Evolutionary conservation across 202 grass and related monocot species (phyloP), one percentile per base, ranked within the genome.

Genomic region (Alloteropsis angusta): DNA sequence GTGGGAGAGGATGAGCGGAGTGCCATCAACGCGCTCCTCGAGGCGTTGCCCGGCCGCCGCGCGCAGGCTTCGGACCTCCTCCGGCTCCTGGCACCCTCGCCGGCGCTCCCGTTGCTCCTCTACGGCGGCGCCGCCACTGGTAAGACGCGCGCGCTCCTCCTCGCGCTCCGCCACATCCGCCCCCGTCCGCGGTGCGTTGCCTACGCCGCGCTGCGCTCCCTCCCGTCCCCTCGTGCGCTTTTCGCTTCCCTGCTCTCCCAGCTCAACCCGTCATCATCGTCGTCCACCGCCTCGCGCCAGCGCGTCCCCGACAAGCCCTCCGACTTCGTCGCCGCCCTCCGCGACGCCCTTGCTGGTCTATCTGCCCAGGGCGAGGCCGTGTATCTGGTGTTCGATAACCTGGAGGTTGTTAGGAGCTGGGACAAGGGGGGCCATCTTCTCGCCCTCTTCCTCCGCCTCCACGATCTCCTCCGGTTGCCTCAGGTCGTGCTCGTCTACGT

Each of bases 401-500:
- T 99, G 61, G 96, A 99, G 52, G 82, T 76, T 58, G 75, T 89
- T 39, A 81, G 86, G 58, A 79, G 77, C 34, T 99, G 96, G 96
- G 84, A 93, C 65, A 99, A 93, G 82, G 81, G 88, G 15, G 65
- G 30, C 0, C 74, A 73, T n/a, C 73, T 98, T 60, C 63, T 98
- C 6, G 32, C 84, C 4, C 78, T 98, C 32, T 50, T 95, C 35
- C 84, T 95, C 14, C 87, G 78, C 18, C 80, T 98, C 7, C 83
- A 84, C 43, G 92, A 93, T 56, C 77, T 92, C 58, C 78, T 95
- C 65, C 73, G 89, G 9, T 84, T 83, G 21, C 78, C 79, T 53
- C 85, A 89, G 61, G 72, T 93, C 7, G 87, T 91, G 59, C 65
- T 98, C 18, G 85, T 98, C 61, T 98, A 98, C 55, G 89, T 98